Evolutionary conservation across 805 yeast species (phyloP), one percentile per base, ranked within the genome.

Genomic region (Teunomyces pallodes): DNA sequence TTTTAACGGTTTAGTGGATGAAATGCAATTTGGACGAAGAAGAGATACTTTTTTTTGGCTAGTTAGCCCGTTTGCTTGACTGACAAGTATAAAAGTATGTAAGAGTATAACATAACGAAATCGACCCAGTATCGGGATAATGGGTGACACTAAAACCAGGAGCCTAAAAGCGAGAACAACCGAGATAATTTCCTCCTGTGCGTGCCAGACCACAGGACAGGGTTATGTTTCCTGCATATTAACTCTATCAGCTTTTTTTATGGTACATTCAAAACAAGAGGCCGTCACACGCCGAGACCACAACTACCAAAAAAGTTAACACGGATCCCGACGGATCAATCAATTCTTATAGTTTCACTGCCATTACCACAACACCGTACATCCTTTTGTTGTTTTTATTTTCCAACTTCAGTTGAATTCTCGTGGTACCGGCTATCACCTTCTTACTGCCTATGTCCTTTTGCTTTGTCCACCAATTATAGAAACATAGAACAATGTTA

Each of bases 401-500:
- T 41, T 28, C 32, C 20, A 20, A n/a, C 24, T n/a, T 29, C n/a
- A 36, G 28, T 26, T 17, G 14, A 6, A 28, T 13, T 12, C 35
- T 30, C 41, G 41, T 38, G 41, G 41, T 38, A 26, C 41, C 41
- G 41, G 41, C 41, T 38, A 38, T 38, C 41, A 38, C 39, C 24
- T 39, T 13, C 24, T 20, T 13, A 20, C 31, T 24, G 20, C 27
- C 16, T 39, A 39, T 17, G 40, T 12, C n/a, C 28, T 17, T 29
- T 27, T 28, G 26, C 16, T 29, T 27, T 16, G 16, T n/a, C 24
- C 14, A 29, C 43, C 32, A 42, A 14, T 31, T 12, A 28, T 40
- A 30, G 35, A 40, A 30, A 14, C 29, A 36, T 32, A 16, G 41
- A 43, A 12, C 48, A 32, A 38, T 38, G 41, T 24, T 38, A 38